phyloP scores from a whole-genome alignment of 2,329 filamentous ascomycete species.

The Tolypocladium guangdongense region DNA sequence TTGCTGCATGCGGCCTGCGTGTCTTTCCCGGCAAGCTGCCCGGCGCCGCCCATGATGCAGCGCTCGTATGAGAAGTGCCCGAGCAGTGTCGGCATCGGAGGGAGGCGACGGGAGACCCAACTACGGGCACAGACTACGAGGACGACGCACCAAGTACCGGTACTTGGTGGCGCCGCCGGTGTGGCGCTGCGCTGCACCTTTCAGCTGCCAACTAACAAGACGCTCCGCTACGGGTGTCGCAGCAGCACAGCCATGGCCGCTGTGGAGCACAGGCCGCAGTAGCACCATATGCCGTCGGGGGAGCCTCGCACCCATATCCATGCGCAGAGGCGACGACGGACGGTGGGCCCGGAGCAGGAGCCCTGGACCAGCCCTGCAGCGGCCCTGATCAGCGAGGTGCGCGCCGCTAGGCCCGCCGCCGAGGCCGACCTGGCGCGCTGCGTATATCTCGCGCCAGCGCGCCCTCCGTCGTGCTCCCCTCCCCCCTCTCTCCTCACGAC shows the following conservation, averaged over 20 bases:
- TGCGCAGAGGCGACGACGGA: neutral
- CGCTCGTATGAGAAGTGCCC: neutral
- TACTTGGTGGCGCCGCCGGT: neutral
- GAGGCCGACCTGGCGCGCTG: neutral
- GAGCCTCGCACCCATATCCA: neutral
- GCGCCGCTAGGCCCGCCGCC: neutral
- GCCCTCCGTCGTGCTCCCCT: conserved; percentile 28
- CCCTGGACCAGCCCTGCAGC: neutral
- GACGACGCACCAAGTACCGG: neutral
- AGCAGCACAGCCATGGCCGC: conserved; percentile 3
- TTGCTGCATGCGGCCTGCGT: neutral
- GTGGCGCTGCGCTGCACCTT: conserved; percentile 5
- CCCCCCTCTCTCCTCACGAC: conserved; percentile 42
- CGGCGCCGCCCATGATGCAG: neutral
- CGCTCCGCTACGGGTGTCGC: too few relatives aligned
- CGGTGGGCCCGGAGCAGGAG: neutral
- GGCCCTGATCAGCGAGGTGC: too few relatives aligned
- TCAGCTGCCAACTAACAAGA: conserved; percentile 4
- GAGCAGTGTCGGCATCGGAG: neutral
- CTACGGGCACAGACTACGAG: too few relatives aligned
- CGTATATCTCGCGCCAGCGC: conserved; percentile 3
- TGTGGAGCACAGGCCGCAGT: conserved; percentile 2
- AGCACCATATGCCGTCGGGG: conserved; percentile 1
- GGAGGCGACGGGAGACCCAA: neutral
- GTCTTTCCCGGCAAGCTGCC: neutral